Percentiles rank a stretch among this genome's conserved stretches.
Conservation (phyloP, 441 rosid genomes). For the Breynia disticha region DNA sequence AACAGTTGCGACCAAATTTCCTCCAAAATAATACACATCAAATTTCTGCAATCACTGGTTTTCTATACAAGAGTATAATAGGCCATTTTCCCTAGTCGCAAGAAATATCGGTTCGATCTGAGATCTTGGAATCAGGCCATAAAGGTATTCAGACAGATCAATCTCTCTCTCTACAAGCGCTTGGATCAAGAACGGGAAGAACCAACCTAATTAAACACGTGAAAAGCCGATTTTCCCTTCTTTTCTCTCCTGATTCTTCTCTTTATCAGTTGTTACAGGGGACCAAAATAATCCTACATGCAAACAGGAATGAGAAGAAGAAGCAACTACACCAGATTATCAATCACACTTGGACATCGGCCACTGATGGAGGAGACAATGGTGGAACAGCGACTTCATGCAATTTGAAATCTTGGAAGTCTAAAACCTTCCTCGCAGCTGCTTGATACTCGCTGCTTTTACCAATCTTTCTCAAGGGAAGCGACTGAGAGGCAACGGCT, state of each 20-base stretch:
- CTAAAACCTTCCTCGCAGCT: conserved; percentile 46
- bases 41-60: no score
- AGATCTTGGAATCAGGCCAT: not conserved
- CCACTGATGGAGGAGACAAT: conserved; percentile 57
- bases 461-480: conserved; percentile 33
- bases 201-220: conserved; percentile 16
- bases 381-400: conserved; percentile 55
- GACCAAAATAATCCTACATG: conserved; percentile 6
- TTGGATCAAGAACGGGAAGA: conserved; percentile 44
- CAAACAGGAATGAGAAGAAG: conserved; percentile 21
- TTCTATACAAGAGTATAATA: no score
- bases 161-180: conserved; percentile 17
- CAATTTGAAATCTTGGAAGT: conserved; percentile 12
- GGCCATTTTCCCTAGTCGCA: no score
- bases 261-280: conserved; percentile 6
- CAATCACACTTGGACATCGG: conserved; percentile 21
- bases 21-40: no score
- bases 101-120: no score
- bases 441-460: conserved; percentile 28
- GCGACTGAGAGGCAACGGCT: conserved; percentile 18
- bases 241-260: conserved; percentile 31
- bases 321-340: conserved; percentile 15
- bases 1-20: no score
- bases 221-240: conserved; percentile 18
- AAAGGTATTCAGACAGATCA: not conserved